Base-by-base conservation (phyloP, 2,329 filamentous ascomycete genomes). In the Aotearoamyces nothofagi region DNA sequence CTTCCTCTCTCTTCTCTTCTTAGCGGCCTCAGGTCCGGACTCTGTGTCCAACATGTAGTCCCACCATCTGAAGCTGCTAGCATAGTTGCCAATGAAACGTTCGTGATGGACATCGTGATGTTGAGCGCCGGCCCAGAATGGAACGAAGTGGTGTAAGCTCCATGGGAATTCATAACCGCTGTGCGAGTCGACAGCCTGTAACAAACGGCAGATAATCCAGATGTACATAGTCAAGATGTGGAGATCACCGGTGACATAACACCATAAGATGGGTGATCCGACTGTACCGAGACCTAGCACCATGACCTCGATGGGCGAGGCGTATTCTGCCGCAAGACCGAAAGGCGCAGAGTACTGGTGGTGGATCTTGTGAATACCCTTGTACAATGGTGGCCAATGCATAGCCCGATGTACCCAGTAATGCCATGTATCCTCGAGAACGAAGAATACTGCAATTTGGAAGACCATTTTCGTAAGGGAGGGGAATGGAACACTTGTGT, bases 1-100 rank as follows among this genome's bases (percentile, higher is more conserved):
- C 69, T 80, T 86, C 55, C 63, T 72, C 56, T 90, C 83, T 35
- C 84, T 70, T 50, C 86, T 76, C 50, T 66, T 69, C 73, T 84
- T 86, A 45, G 78, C 69, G 22, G 87, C 82, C 56, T 92, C 87
- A 20, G 81, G 71, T 30, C 81, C 83, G 39, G 82, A 82, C 66
- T 98, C 87, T 37, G 90, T 98, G 57, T 94, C 86, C 42, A 96
- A 67, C 44, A 76, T 54, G 54, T 79, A 92, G 61, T 98, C 90
- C 90, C 90, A 98, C 90, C 90, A 98, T 55, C 87, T 72, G 73
- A 98, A 98, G 64, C 82, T 92, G 51, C 84, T 93, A 29, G 87
- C 66, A 54, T 96, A 98, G 65, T 98, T 98, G 45, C 90, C 90
- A 39, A 98, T 84, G 60, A 98, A 98, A 53, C 84, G 83, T 64